Conservation (phyloP, 1,284 basidiomycete genomes). For the Somion occarium region DNA sequence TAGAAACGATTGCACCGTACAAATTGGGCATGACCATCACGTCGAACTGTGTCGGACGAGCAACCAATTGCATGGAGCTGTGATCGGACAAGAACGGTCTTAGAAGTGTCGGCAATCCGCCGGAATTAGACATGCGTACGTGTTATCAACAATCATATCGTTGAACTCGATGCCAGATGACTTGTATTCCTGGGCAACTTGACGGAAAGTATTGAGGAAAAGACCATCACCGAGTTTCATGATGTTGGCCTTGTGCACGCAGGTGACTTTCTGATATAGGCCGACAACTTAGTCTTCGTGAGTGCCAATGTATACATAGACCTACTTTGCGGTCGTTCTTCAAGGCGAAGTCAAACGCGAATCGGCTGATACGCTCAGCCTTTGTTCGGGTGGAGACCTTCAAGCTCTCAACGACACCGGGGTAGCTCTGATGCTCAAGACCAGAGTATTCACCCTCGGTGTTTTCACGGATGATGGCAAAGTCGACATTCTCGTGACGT, state of each 20-base stretch:
- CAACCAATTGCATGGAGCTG: constrained; percentile 97
- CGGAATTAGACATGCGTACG: constrained; percentile 44
- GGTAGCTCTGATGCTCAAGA: constrained; percentile 96
- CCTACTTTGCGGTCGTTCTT: constrained; percentile 95
- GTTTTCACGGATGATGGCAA: constrained; percentile 99
- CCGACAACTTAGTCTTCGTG: background rate
- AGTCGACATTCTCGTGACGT: constrained; percentile 95
- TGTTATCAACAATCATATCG: constrained; percentile 99
- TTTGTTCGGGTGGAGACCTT: constrained; percentile 97
- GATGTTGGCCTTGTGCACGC: constrained; percentile 99
- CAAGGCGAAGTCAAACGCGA: constrained; percentile 98
- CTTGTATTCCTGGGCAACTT: constrained; percentile 94
- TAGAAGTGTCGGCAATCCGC: background rate
- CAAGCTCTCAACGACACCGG: constrained; percentile 97
- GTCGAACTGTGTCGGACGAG: constrained; percentile 93
- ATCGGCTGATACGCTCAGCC: constrained; percentile 95
- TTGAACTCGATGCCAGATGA: constrained; percentile 89
- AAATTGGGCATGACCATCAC: constrained; percentile 99
- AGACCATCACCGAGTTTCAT: constrained; percentile 99
- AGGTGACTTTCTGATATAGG: constrained; percentile 99
- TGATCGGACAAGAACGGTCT: background rate
- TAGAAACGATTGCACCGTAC: constrained; percentile 97
- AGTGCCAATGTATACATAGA: constrained; percentile 1
- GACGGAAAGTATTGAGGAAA: constrained; percentile 98
- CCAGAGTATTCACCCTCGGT: constrained; percentile 99